Evolutionary conservation across 140 eudicot species (phyloP), one percentile per base, ranked within the genome.

Genomic region (Senecio squalidus): DNA sequence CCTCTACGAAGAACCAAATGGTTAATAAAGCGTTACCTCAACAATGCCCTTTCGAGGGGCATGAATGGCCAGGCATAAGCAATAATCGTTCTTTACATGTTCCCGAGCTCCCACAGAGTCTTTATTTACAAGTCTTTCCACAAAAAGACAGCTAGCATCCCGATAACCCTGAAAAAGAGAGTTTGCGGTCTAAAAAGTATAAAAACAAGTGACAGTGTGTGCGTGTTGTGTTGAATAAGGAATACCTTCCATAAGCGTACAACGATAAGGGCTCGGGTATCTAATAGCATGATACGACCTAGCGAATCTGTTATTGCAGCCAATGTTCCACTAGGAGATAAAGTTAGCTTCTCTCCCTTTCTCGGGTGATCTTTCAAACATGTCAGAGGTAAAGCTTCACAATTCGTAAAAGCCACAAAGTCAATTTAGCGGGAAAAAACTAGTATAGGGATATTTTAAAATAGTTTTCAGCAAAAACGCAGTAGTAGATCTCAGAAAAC

Each of bases 291-390:
- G 41, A 92, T 84, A 53, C 98, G 96, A 31, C 98, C 96, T 44
- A 87, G 93, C 56, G 98, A 92, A 71, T 92, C 98, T 6, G 96
- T 82, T 72, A 92, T 92, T 66, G 98, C 98, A 14, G 98, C 98
- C 83, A 92, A 84, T 44, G 95, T 87, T 66, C 98, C 96, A 40
- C 96, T 92, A 44, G 98, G 98, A 13, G 98, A 87, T 48, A 92
- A 69, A 4, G 96, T 92, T 47, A 92, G 93, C 74, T 84, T 92
- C 82, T 92, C 98, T 24, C 98, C 98, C 68, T 92, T 92, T 78
- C 98, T 82, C 14, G 98, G 96, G 26, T 78, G 78, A 77, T 92
- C 98, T 77, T 92, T 87, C 67, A 92, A 66, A 69, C 98, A 92
- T 20, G 98, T 92, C 43, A 92, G 75, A 47, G 98, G 77, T 18